Evolutionary conservation across 148 eudicot genomes (phyloP), one percentile per base, ranked within the genome.

Genomic region (Vaccinium corymbosum): DNA sequence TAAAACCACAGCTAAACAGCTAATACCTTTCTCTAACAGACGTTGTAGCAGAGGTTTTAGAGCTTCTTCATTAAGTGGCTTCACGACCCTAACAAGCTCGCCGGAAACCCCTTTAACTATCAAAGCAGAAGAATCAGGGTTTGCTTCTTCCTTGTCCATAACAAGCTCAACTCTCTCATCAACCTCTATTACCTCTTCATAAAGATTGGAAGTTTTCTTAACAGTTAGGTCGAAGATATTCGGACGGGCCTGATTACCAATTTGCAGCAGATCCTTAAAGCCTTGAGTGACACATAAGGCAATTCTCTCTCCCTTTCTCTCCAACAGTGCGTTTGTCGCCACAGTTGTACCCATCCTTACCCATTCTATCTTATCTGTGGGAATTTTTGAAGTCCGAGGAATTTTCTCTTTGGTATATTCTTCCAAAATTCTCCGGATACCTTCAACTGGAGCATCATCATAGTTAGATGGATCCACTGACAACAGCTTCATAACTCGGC

Each of bases 261-360:
- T 93, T 80, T 93, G 97, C 86, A 97, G 92, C 50, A 95, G 87
- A 87, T 95, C 99, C 88, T 66, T 93, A 84, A 92, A 97, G 79
- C 99, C 99, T 71, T 85, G 87, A 73, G 97, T 97, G 53, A 97
- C 99, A 86, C 98, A 95, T 0, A 97, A 87, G 35, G 99, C 99
- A 85, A 97, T 97, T 82, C 94, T 94, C 89, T 97, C 98, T 15
- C 99, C 99, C 83, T 94, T 97, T 52, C 99, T 92, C 90, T 97
- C 98, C 84, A 97, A 86, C 13, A 97, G 84, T 35, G 99, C 98
- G 87, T 97, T 97, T 64, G 99, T 97, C 10, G 99, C 99, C 78
- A 95, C 99, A 55, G 99, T 97, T 48, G 99, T 97, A 66, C 99
- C 99, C 99, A 97, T 97, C 61, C 99, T 86, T 59, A 97, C 90